Evolutionary conservation across 225 moss, liverwort and hornwort species (phyloP).

Genomic region (Neckera pumila): DNA sequence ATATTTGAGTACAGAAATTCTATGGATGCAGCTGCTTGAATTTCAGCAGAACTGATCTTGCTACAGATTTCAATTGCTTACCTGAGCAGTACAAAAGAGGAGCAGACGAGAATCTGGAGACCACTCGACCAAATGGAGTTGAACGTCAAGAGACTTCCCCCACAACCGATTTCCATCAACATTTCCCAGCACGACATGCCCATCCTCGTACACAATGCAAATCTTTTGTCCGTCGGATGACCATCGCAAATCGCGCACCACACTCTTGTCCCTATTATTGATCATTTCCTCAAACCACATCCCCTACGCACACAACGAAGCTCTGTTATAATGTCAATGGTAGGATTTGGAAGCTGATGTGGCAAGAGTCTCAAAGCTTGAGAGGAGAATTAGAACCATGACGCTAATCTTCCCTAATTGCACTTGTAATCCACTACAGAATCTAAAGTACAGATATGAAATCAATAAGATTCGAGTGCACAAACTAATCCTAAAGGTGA

Average conservation of each 20-base stretch:
- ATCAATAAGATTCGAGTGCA: neutral
- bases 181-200: conserved; percentile 81
- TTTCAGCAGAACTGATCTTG: neutral
- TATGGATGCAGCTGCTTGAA: neutral
- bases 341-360: neutral
- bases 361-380: neutral
- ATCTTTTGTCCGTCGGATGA: conserved; percentile 90
- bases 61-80: neutral
- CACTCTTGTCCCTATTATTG: conserved; percentile 81
- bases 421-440: neutral
- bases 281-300: conserved; percentile 99
- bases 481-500: neutral
- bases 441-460: neutral
- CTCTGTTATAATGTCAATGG: neutral
- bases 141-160: conserved; percentile 67
- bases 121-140: conserved; percentile 75
- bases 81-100: conserved; percentile 69
- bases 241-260: conserved; percentile 80
- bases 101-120: conserved; percentile 77
- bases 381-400: neutral
- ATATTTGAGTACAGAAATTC: neutral
- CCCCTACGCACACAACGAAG: conserved; percentile 28
- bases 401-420: neutral
- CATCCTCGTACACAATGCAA: conserved; percentile 92
- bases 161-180: conserved; percentile 92